These are phyloP conservation scores for Chaetomium globosum DNA, from an alignment of 2,329 filamentous ascomycete genomes.

Conservation along the genomic window DNA sequence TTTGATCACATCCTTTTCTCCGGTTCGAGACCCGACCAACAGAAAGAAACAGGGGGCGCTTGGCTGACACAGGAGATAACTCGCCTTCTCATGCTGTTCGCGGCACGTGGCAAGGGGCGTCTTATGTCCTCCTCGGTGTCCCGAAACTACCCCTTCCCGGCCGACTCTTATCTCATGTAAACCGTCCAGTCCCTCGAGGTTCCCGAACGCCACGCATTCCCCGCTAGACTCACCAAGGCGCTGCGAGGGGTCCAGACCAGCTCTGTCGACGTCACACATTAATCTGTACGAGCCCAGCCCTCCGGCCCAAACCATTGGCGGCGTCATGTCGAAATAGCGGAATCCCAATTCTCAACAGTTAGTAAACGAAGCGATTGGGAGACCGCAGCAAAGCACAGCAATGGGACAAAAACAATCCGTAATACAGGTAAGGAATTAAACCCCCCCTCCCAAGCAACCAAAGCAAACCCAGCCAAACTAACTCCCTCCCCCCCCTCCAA, in stretches of 20 bases:
- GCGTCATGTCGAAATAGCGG: slow-evolving; percentile 6
- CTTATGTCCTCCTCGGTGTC: not conserved
- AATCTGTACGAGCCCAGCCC: not conserved
- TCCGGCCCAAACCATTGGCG: not conserved
- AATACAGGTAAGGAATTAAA: slow-evolving; percentile 7
- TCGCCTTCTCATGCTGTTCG: slow-evolving; percentile 5
- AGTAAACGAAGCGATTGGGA: not conserved
- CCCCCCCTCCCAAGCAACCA: not conserved
- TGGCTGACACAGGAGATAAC: not conserved
- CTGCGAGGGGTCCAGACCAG: not conserved
- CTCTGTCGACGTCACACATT: slow-evolving; percentile 1
- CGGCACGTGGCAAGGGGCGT: slow-evolving; percentile 27
- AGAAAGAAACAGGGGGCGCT: not conserved
- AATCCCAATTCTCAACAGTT: not conserved
- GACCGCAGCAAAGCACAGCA: not conserved
- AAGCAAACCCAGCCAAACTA: not conserved
- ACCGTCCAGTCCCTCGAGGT: slow-evolving; percentile 1
- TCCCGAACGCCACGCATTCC: not conserved
- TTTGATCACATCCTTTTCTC: not conserved
- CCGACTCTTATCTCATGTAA: slow-evolving; percentile 6
- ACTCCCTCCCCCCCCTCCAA: not conserved
- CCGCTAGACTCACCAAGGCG: not conserved
- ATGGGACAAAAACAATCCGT: slow-evolving; percentile 33
- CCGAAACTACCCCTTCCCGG: slow-evolving; percentile 7
- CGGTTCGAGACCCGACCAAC: not conserved